Conservation (phyloP, 2,329 filamentous ascomycete genomes). For the Dactylellina leptospora region DNA sequence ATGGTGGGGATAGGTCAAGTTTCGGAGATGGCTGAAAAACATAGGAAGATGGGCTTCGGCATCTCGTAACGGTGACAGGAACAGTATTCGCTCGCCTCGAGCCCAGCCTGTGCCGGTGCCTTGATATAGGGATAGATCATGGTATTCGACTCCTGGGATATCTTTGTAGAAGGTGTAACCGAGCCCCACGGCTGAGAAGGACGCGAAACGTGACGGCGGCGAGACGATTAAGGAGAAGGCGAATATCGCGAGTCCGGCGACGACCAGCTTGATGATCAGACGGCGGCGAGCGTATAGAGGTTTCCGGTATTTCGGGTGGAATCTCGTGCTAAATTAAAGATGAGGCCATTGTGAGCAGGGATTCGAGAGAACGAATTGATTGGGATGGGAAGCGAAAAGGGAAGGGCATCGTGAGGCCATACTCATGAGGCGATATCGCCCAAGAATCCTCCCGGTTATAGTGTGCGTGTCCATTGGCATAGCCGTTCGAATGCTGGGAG, state of each 20-base stretch:
- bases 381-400: slow-evolving; percentile 12
- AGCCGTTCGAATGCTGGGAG: slow-evolving; percentile 37
- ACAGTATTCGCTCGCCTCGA: slow-evolving; percentile 89
- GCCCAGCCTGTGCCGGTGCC: slow-evolving; percentile 95
- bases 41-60: slow-evolving; percentile 90
- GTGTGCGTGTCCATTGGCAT: slow-evolving; percentile 39
- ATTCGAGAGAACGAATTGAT: not conserved
- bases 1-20: slow-evolving; percentile 96
- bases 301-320: slow-evolving; percentile 44
- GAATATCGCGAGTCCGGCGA: slow-evolving; percentile 16
- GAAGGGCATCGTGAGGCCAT: not conserved
- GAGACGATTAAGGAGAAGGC: slow-evolving; percentile 44
- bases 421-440: slow-evolving; percentile 49
- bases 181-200: slow-evolving; percentile 42
- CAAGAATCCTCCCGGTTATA: slow-evolving; percentile 46
- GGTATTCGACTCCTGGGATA: slow-evolving; percentile 89
- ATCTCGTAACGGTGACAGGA: slow-evolving; percentile 93
- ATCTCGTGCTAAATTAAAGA: slow-evolving; percentile 27
- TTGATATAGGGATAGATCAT: slow-evolving; percentile 89
- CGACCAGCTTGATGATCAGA: slow-evolving; percentile 27
- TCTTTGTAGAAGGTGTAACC: slow-evolving; percentile 60
- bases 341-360: slow-evolving; percentile 23
- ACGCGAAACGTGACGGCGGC: slow-evolving; percentile 27
- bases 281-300: slow-evolving; percentile 37
- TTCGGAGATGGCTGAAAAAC: slow-evolving; percentile 98